Evolutionary conservation across 139 green algal genomes (phyloP), one percentile per base, ranked within the genome.

Genomic region (Bryopsis sp.): DNA sequence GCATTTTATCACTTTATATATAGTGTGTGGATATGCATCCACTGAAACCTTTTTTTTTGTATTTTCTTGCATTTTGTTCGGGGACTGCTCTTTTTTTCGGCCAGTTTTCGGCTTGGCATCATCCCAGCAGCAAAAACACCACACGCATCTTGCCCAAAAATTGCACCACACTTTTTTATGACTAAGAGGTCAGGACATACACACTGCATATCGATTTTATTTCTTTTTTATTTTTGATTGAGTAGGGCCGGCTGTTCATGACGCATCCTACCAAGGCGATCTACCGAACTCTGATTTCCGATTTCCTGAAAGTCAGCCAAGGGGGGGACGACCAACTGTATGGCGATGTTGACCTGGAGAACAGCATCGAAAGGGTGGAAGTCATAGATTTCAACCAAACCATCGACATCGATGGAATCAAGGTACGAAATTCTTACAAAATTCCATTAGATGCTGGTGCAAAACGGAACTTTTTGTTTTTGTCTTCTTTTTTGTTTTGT

Each of bases 221-320:
- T n/a, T n/a, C n/a, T n/a, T n/a, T n/a, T n/a, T n/a, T n/a, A n/a
- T n/a, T n/a, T 54, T 54, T 19, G 15, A 19, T 54, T 50, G 2
- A 59, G 28, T 79, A 85, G 71, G 94, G 94, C 0, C 80, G 84
- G 8, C 84, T 98, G 47, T 93, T 97, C 72, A 99, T 99, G 94
- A 99, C 94, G 8, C 94, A 99, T 79, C 82, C 94, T 32, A 99
- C 94, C 39, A 97, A 97, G 73, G 93, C 92, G 24, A 95, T 99
- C 54, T 94, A 90, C 71, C 79, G 88, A 70, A 91, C 89, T 26
- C 83, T 99, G 66, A 73, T 99, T n/a, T 79, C 80, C 36, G 89
- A 93, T 78, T 94, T 93, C 73, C 80, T 95, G 2, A 87, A 88
- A 50, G 67, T 95, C 31, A 82, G 71, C 58, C 78, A 85, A 33